Base-by-base conservation (phyloP, 2,329 filamentous ascomycete species). In the Fusarium keratoplasticum region DNA sequence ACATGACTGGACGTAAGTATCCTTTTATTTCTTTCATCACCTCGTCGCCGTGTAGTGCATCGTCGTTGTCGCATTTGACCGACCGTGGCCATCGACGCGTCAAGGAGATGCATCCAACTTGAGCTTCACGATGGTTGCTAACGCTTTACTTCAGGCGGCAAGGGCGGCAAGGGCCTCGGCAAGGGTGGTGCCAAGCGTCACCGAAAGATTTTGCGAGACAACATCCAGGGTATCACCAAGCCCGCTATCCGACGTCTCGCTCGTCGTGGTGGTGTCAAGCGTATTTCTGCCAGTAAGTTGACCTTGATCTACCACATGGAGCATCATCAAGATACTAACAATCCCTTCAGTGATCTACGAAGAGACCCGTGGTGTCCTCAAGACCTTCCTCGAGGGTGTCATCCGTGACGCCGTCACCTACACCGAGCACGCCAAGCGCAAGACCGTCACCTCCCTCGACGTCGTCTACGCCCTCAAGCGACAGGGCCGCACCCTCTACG, bases 161-260 rank as follows among this genome's bases (percentile, higher is more conserved):
- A 97, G 89, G 95, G 95, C 87, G 95, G 95, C 85, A 98, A 98
- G 92, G 95, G 95, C 85, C 95, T 98, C 87, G 95, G 95, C 86
- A 98, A 98, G 92, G 95, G 95, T 79, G 95, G 95, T 86, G 96
- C 96, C 87, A 98, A 98, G 94, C 95, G 95, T 88, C 95, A 98
- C 89, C 93, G 96, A 83, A 98, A 98, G 94, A 98, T 98, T 90
- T 91, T 98, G 86, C 95, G 95, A 88, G 95, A 98, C 93, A 98
- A 98, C 94, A 98, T 98, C 84, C 95, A 98, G 89, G 95, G 95
- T 88, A 98, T 98, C 84, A 98, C 95, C 83, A 98, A 98, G 94
- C 95, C 95, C 81, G 95, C 95, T 82, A 98, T 98, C 87, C 93
- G 95, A 83, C 95, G 95, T 97, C 95, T 98, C 85, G 95, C 95